These are phyloP conservation scores for Pterocarpus santalinus DNA, from an alignment of 306 rosid species.

Conservation along the genomic window DNA sequence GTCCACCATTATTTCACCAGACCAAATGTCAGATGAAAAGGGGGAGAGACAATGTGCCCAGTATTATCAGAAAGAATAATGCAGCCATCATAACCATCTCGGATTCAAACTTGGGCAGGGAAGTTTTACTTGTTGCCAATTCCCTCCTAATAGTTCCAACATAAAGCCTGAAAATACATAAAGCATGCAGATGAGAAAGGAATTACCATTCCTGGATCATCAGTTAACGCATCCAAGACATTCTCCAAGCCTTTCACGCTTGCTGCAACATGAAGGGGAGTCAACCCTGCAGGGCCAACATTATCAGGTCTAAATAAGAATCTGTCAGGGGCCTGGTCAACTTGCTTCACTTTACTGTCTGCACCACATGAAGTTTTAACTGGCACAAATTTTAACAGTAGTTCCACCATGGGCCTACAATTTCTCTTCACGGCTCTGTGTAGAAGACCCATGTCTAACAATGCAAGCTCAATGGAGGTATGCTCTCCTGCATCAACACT, in stretches of 20 bases:
- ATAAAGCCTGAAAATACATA: not conserved
- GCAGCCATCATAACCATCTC: not conserved
- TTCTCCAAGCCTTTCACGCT: conserved; percentile 65
- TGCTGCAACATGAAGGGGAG: conserved; percentile 90
- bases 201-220: conserved; percentile 85
- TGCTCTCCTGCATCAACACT: conserved; percentile 65
- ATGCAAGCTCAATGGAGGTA: conserved; percentile 62
- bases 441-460: conserved; percentile 71
- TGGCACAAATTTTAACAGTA: conserved; percentile 65
- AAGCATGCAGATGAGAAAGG: conserved; percentile 19
- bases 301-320: conserved; percentile 80
- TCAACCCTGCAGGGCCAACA: conserved; percentile 75
- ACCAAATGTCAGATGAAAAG: no score
- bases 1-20: not conserved
- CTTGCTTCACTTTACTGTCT: conserved; percentile 51
- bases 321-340: conserved; percentile 29
- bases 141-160: not conserved
- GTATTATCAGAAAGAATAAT: not conserved
- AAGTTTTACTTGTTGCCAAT: not conserved
- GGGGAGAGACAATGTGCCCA: not conserved
- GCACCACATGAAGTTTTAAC: conserved; percentile 36
- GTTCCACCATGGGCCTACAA: conserved; percentile 70
- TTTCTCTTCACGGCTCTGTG: conserved; percentile 81
- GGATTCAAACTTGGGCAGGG: not conserved
- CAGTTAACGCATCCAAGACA: conserved; percentile 78